Percentiles rank a stretch among this genome's conserved stretches.
Evolutionary conservation across 2,329 filamentous ascomycete species (phyloP).

Genomic region (Aschersonia sp.): DNA sequence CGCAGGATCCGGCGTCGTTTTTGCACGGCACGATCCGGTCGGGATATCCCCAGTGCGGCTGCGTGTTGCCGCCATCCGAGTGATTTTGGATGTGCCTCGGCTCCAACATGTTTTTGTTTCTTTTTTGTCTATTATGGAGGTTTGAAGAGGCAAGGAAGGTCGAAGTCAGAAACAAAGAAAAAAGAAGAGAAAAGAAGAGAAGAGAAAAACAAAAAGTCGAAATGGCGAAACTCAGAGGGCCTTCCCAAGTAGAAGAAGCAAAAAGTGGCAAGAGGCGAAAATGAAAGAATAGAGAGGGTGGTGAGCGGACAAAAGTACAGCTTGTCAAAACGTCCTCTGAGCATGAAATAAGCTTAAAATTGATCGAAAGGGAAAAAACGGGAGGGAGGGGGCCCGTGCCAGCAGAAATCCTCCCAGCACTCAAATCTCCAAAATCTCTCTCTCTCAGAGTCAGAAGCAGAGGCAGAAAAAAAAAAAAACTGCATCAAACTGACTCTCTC

Average conservation of each 20-base stretch:
- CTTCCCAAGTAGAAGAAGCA: background rate
- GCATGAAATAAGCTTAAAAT: background rate
- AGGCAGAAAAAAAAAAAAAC: background rate
- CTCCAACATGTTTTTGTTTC: conserved; percentile 4
- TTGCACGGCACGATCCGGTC: conserved; percentile 28
- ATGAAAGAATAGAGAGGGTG: background rate
- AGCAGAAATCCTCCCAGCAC: background rate
- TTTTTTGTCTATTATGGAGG: background rate
- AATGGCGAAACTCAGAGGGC: background rate
- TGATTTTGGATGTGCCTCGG: conserved; percentile 28
- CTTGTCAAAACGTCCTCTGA: background rate
- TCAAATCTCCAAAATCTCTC: too few species aligned
- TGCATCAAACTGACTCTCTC: background rate
- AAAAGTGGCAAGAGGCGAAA: background rate
- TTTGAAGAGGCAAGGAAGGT: background rate
- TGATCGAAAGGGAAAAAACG: background rate
- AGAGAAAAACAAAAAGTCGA: background rate
- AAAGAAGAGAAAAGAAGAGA: background rate
- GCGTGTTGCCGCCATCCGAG: conserved; percentile 16
- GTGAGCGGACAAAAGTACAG: background rate
- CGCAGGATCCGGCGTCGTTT: conserved; percentile 31
- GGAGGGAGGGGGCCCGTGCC: background rate
- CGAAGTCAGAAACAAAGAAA: background rate
- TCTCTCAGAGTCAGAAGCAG: too few species aligned
- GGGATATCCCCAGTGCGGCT: conserved; percentile 33